These are phyloP conservation scores for Aspergillus clavatus DNA, from an alignment of 2,329 filamentous ascomycete genomes.

Conservation along the genomic window DNA sequence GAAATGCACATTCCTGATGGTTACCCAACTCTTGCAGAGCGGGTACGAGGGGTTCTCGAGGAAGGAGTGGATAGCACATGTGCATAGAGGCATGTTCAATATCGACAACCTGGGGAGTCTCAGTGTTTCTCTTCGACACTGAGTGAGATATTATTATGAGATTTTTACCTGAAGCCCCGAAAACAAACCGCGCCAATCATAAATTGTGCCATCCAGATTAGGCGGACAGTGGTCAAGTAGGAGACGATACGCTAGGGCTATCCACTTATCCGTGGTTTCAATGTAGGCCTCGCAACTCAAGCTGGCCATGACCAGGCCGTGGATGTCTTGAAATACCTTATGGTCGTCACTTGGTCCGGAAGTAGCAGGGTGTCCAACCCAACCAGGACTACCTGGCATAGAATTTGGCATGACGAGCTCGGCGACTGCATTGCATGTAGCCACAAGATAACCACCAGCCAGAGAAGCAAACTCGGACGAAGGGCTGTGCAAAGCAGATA, in stretches of 20 bases:
- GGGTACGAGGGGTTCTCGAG: slow-evolving; percentile 19
- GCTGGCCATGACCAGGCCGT: slow-evolving; percentile 28
- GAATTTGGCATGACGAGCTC: slow-evolving; percentile 19
- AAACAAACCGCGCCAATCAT: slow-evolving; percentile 23
- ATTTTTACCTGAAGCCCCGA: slow-evolving; percentile 28
- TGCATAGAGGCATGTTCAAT: slow-evolving; percentile 31
- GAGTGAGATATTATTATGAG: neutral
- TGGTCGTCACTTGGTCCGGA: slow-evolving; percentile 6
- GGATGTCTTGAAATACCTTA: slow-evolving; percentile 22
- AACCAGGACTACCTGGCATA: neutral
- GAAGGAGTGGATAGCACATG: slow-evolving; percentile 26
- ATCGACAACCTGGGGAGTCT: slow-evolving; percentile 20
- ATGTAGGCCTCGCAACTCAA: slow-evolving; percentile 28
- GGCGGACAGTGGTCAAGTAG: slow-evolving; percentile 23
- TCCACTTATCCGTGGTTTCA: slow-evolving; percentile 25
- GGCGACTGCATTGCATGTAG: slow-evolving; percentile 22
- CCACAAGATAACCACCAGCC: slow-evolving; percentile 21
- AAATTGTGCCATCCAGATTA: slow-evolving; percentile 6
- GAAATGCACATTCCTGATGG: slow-evolving; percentile 22
- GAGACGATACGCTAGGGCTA: slow-evolving; percentile 26
- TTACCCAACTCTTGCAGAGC: slow-evolving; percentile 17
- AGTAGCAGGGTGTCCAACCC: neutral
- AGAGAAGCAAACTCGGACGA: slow-evolving; percentile 15
- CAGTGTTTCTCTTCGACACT: too few relatives aligned
- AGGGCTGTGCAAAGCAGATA: slow-evolving; percentile 23